Base-by-base conservation (phyloP, 2,329 filamentous ascomycete genomes). In the Xylariomycetidae sp. region DNA sequence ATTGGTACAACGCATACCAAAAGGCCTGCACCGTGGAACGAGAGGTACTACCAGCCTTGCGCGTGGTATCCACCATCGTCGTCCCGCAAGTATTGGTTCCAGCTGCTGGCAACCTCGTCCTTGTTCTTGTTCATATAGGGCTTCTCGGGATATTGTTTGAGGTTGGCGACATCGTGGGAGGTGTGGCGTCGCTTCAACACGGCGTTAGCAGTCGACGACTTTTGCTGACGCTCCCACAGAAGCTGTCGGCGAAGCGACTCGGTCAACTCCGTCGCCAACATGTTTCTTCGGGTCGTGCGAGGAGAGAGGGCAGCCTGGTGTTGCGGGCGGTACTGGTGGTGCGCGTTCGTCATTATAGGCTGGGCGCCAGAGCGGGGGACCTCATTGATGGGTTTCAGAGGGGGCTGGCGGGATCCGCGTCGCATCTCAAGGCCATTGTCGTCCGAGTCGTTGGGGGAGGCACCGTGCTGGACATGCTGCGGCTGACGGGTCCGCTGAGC, bases 161-260 rank as follows among this genome's bases (percentile, higher is more conserved):
- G 71, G 59, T 93, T 93, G 41, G 85, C 84, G 43, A 95, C 79
- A 54, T 95, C 89, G 46, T 90, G 85, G 3, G 90, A 85, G 6
- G 89, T 95, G 57, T 95, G 88, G 39, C 87, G 74, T 42, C 90
- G 79, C 69, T 95, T 93, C 37, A 95, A 72, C 34, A 90, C 85
- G 1, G 89, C 87, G 44, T 90, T 89, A 50, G 82, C 85, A 6
- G 87, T 90, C 20, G 85, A 83, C 38, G 86, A 87, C 72, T 92
- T 94, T 56, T 96, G 90, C 54, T 94, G 87, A 32, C 92, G 82
- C 59, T 98, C 92, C 85, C 87, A 94, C 12, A 96, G 74, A 12
- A 98, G 79, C 50, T 95, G 85, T 48, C 88, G 85, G 15, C 92
- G 79, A 4, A 98, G 78, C 15, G 87, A 94, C 57, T 95, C 88